phyloP scores from a whole-genome alignment of 495 filamentous ascomycete genomes.

The Lasiosphaeria miniovina region DNA sequence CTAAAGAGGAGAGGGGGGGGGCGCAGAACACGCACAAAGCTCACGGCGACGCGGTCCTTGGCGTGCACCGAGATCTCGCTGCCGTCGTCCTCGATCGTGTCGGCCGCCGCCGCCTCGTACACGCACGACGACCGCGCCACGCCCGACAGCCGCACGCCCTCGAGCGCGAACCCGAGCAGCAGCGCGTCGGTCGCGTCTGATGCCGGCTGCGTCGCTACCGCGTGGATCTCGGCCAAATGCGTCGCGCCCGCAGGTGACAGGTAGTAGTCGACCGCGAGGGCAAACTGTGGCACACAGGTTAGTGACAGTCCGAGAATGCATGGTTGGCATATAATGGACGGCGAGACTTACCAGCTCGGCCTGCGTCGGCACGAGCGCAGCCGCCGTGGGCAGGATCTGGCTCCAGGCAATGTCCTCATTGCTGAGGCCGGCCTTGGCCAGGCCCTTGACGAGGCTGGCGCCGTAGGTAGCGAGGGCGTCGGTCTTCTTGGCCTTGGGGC shows the following conservation, averaged over 20 bases:
- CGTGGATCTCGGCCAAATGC: constrained; percentile 58
- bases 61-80: constrained; percentile 39
- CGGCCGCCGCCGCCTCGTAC: constrained; percentile 35
- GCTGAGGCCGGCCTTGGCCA: constrained; percentile 63
- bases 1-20: no score
- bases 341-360: constrained; percentile 53
- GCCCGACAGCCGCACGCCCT: constrained; percentile 50
- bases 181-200: constrained; percentile 34
- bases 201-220: constrained; percentile 40
- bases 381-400: constrained; percentile 55
- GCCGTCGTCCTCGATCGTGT: constrained; percentile 46
- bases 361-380: constrained; percentile 61
- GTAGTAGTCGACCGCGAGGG: constrained; percentile 79
- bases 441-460: constrained; percentile 61
- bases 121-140: constrained; percentile 49
- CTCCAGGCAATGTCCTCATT: constrained; percentile 70
- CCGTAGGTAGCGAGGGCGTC: constrained; percentile 66
- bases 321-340: not conserved
- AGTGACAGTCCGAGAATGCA: no score
- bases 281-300: constrained; percentile 41
- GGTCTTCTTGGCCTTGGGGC: constrained; percentile 49
- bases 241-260: constrained; percentile 51
- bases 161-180: constrained; percentile 52
- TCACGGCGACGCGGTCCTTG: constrained; percentile 46
- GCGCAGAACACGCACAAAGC: constrained; percentile 61